A percentile compares a stretch with the other conserved stretches of the same genome.
Evolutionary conservation across 225 moss, liverwort and hornwort species (phyloP).

Genomic region (Physcomitrellopsis africana): DNA sequence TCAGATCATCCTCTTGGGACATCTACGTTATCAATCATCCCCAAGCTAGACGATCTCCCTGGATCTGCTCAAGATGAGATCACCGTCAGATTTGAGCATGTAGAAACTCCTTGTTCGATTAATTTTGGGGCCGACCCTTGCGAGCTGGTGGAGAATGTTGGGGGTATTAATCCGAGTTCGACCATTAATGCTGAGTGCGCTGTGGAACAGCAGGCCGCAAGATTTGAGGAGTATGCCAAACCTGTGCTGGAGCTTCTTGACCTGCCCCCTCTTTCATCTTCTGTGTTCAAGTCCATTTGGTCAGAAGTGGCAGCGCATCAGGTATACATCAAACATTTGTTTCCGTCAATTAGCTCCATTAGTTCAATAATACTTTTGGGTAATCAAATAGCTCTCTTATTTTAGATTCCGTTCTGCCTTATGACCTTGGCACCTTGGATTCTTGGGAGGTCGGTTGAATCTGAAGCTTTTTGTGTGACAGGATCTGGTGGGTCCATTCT

Average conservation of each 20-base stretch:
- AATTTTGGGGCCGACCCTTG: not conserved
- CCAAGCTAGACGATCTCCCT: conserved; percentile 12
- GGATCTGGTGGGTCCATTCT: conserved; percentile 71
- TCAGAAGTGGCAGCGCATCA: conserved; percentile 46
- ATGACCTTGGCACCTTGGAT: not conserved
- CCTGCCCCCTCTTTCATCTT: conserved; percentile 37
- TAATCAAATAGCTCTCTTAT: not conserved
- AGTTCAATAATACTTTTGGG: conserved; percentile 7
- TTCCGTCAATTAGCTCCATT: not conserved
- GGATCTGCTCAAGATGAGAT: conserved; percentile 11
- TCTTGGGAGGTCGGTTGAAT: not conserved
- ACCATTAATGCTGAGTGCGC: not conserved
- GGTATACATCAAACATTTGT: conserved; percentile 24
- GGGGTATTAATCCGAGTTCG: not conserved
- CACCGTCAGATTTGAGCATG: not conserved
- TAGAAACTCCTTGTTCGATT: not conserved
- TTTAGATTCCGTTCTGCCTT: not conserved
- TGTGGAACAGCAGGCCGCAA: conserved; percentile 27
- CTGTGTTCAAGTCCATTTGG: conserved; percentile 40
- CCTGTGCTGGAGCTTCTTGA: conserved; percentile 56
- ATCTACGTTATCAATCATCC: conserved; percentile 17
- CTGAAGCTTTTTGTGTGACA: conserved; percentile 23
- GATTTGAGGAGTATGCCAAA: conserved; percentile 56
- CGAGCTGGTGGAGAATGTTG: not conserved
- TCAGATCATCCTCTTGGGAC: not conserved